Evolutionary conservation across 2,329 filamentous ascomycete genomes (phyloP).

Genomic region (Aspergillus quadrilineatus): DNA sequence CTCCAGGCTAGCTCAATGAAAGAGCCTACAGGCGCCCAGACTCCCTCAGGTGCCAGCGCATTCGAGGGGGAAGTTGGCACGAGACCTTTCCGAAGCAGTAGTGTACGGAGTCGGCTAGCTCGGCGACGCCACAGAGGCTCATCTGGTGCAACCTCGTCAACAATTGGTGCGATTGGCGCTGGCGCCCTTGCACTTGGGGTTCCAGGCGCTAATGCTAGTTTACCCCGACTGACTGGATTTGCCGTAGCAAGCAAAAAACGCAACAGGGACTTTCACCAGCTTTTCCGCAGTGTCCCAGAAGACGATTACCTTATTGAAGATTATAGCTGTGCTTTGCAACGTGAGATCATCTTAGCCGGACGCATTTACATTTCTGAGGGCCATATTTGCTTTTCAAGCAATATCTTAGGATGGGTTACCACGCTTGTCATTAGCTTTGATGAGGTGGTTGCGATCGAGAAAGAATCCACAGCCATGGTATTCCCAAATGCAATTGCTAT

Average conservation of each 20-base stretch:
- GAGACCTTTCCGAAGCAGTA: constrained; percentile 62
- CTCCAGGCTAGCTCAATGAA: constrained; percentile 31
- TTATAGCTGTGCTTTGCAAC: constrained; percentile 93
- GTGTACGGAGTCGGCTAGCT: constrained; percentile 64
- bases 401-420: constrained; percentile 97
- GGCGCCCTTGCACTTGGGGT: constrained; percentile 69
- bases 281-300: constrained; percentile 95
- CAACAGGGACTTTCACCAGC: constrained; percentile 88
- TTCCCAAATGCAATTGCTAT: constrained; percentile 98
- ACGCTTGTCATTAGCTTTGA: constrained; percentile 98
- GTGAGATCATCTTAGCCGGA: constrained; percentile 92
- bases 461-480: constrained; percentile 89
- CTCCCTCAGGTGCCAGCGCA: constrained; percentile 64
- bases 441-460: constrained; percentile 94
- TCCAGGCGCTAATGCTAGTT: constrained; percentile 56
- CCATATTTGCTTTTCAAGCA: constrained; percentile 97
- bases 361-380: constrained; percentile 95
- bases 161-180: constrained; percentile 71
- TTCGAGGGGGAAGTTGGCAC: constrained; percentile 60
- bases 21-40: constrained; percentile 56
- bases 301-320: constrained; percentile 98
- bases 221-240: constrained; percentile 85
- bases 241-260: constrained; percentile 94
- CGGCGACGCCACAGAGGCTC: constrained; percentile 76
- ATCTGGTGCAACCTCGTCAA: constrained; percentile 67